Evolutionary conservation across 2,329 filamentous ascomycete genomes (phyloP), one percentile per base, ranked within the genome.

Genomic region (Microthyrium microscopicum): DNA sequence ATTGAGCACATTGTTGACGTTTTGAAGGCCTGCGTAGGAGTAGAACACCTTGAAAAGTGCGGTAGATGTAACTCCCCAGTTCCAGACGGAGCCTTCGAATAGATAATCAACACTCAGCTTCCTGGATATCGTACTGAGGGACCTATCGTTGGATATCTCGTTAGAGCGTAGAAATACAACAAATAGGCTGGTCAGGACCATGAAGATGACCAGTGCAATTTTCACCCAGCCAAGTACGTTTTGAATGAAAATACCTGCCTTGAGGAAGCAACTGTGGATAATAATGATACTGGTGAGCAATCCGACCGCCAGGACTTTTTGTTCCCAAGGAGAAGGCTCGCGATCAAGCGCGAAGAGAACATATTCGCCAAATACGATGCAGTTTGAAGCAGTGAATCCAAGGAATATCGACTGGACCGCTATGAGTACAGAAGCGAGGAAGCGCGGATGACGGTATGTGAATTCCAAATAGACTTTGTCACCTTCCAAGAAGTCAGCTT

Each of bases 21-120:
- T 39, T 55, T 62, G 68, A 58, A 75, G 76, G 17, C 74, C 74
- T 41, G 75, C 66, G 44, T 72, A 80, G 39, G 66, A 72, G 66
- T 73, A 79, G 44, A 79, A 73, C 40, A 79, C 73, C 43, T 77
- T 79, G 59, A 77, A 78, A 0, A 80, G 55, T 0, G 75, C 73
- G 1, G 70, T 77, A 11, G 36, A 38, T 3, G 38, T 17, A 9
- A 38, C 31, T n/a, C 36, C 36, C 34, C 34, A 39, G 22, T 38
- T 38, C 36, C 36, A 39, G n/a, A 16, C 22, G 5, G 36, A 34
- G 19, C 35, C 36, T 27, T 38, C 35, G 26, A 26, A 39, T 12
- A 39, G 20, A 16, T 17, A 26, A 11, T 33, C 16, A 19, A 28
- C 22, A 1, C 50, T 39, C 2, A 37, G 13, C 12, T 37, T 31